Percentiles rank a stretch among this genome's conserved stretches.
Conservation (phyloP, 441 rosid genomes). For the Lagerstroemia fauriei region DNA sequence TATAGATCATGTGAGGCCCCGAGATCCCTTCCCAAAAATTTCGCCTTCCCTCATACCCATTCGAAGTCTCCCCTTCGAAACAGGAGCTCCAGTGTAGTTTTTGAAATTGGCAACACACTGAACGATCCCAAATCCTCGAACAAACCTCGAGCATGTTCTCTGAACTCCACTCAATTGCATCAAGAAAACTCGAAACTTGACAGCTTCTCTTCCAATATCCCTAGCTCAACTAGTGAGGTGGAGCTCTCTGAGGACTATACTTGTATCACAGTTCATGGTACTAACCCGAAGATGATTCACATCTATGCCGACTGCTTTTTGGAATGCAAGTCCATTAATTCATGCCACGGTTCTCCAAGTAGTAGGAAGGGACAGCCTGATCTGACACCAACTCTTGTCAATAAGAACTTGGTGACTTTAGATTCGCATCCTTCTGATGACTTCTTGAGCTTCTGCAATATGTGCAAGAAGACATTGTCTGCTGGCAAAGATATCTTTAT, state of each 20-base stretch:
- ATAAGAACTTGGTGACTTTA: conserved; percentile 6
- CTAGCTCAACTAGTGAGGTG: background rate
- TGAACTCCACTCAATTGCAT: background rate
- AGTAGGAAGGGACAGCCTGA: background rate
- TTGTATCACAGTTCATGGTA: conserved; percentile 23
- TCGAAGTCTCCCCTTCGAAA: conserved; percentile 45
- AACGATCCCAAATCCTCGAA: background rate
- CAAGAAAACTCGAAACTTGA: background rate
- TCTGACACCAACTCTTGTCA: background rate
- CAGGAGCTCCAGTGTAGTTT: conserved; percentile 53
- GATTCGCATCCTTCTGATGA: conserved; percentile 10
- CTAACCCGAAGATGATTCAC: conserved; percentile 22
- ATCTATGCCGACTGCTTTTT: conserved; percentile 25
- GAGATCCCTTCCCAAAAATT: conserved; percentile 60
- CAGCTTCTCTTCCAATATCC: background rate
- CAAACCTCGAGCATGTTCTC: background rate
- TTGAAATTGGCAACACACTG: conserved; percentile 61
- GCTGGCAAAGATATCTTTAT: conserved; percentile 26
- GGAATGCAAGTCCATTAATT: conserved; percentile 4
- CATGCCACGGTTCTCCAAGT: background rate
- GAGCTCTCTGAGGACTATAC: conserved; percentile 26
- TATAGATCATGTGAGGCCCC: conserved; percentile 44
- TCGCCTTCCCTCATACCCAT: conserved; percentile 40
- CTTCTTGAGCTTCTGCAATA: conserved; percentile 20
- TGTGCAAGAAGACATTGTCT: conserved; percentile 21